Base-by-base conservation (phyloP, 2,329 filamentous ascomycete genomes). In the Cercospora sojina region DNA sequence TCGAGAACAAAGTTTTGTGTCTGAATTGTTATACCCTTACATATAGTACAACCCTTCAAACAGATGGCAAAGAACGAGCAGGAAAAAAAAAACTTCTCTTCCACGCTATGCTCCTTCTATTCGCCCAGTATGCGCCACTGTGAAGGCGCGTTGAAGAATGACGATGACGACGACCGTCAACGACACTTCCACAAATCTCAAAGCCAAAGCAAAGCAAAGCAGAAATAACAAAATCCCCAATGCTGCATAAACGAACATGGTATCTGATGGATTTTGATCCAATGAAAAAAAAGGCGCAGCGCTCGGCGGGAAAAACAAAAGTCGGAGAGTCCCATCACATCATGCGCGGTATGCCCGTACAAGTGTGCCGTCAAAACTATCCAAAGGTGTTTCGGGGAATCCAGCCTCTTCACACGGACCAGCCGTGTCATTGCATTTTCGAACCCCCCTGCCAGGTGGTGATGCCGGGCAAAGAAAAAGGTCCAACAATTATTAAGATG, bases 191-290 rank as follows among this genome's bases (percentile, higher is more conserved):
- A 56, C 25, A n/a, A 3, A 10, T 56, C 25, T 29, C 18, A 49
- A 25, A 49, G 43, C 43, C 12, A 35, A 35, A 32, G 29, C 29
- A 32, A 35, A 35, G 32, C n/a, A 47, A 20, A 49, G 20, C 35
- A n/a, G 13, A 38, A 38, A 38, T 9, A 12, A 51, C 47, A 25
- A 55, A 64, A 64, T 61, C 51, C 56, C 55, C 55, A 47, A 70
- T 70, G 69, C 69, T 64, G 69, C 51, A 67, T 70, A 69, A 67
- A 70, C 67, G 68, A 67, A 72, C 70, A 72, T 72, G 70, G 70
- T 72, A 72, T 72, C 69, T 66, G 67, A 68, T 68, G 61, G 51
- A 56, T 18, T n/a, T 25, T n/a, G 51, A 56, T 47, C 56, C 43
- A 65, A 62, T 38, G 23, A 41, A 31, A 35, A 51, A 62, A 23